Conservation (phyloP, 495 filamentous ascomycete genomes). For the Staphylotrichum tortipilum region DNA sequence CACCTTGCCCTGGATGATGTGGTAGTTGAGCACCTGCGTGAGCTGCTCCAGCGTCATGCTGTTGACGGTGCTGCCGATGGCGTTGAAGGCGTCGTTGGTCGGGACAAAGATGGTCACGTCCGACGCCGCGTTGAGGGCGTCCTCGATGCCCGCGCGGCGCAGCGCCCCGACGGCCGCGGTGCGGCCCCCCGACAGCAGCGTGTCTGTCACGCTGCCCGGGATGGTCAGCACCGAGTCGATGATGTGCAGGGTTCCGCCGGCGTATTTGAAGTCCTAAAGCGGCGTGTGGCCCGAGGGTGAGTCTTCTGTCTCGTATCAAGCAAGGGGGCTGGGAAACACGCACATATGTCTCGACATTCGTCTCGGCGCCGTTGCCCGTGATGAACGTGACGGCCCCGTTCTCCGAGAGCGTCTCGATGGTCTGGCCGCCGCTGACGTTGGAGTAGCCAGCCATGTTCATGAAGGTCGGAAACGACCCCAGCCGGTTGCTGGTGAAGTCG, state of each 20-base stretch:
- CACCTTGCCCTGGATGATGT: conserved; percentile 47
- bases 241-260: conserved; percentile 56
- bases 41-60: conserved; percentile 42
- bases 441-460: conserved; percentile 43
- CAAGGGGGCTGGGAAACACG: too few relatives aligned
- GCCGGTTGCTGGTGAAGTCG: conserved; percentile 25
- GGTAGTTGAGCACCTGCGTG: conserved; percentile 46
- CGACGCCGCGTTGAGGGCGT: conserved; percentile 28
- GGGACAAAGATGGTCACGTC: conserved; percentile 58
- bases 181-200: conserved; percentile 42
- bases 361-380: conserved; percentile 29
- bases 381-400: conserved; percentile 31
- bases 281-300: neutral
- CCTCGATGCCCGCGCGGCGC: conserved; percentile 32
- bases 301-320: neutral
- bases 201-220: conserved; percentile 43
- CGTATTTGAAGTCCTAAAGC: conserved; percentile 49
- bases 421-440: conserved; percentile 36
- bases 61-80: conserved; percentile 41
- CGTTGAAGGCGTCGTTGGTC: conserved; percentile 51
- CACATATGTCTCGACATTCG: conserved; percentile 30
- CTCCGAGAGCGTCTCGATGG: conserved; percentile 22
- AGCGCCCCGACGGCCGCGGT: conserved; percentile 53
- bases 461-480: conserved; percentile 39
- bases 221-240: conserved; percentile 52